Evolutionary conservation across 2,329 filamentous ascomycete genomes (phyloP), one percentile per base, ranked within the genome.

Genomic region (Aspergillus neotritici): DNA sequence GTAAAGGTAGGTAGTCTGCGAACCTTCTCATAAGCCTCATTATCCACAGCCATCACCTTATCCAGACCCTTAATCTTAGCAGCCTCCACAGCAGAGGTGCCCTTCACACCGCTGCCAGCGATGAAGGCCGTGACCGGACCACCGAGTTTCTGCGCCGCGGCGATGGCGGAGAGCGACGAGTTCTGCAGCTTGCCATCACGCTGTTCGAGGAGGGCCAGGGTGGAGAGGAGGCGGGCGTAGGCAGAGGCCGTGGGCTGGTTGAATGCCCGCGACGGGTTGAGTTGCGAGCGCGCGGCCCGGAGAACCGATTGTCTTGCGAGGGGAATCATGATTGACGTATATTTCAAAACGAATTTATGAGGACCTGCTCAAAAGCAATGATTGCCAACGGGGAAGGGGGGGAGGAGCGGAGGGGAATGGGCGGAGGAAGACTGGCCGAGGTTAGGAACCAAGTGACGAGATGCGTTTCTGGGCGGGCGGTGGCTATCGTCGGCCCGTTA

Each of bases 191-290:
- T 84, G 49, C 93, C 93, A 59, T 94, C 86, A 59, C 84, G 82
- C 70, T 97, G 93, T 71, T 98, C 93, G 49, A 98, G 80, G 41
- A 98, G 75, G 35, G 91, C 91, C 44, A 98, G 79, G 30, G 90
- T 93, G 39, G 90, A 96, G 46, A 94, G 77, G 48, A 94, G 74
- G 57, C 86, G 79, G 56, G 77, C 75, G 52, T 84, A 70, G 49
- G 78, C 74, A 44, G 80, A 80, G 60, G 71, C 67, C 53, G 70
- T 69, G 51, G 69, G 65, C 44, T 64, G 70, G 61, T 65, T 69
- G 62, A 63, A 58, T 46, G 61, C 57, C 37, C 56, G 55, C 46
- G 63, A 57, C 39, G 63, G 49, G 42, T 66, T 65, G 47, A 78
- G 65, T 61, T 74, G 74, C 36, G 71, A 66, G 49, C 68, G 68